Evolutionary conservation across 2,329 filamentous ascomycete genomes (phyloP), one percentile per base, ranked within the genome.

Genomic region (Grosmannia penicillata): DNA sequence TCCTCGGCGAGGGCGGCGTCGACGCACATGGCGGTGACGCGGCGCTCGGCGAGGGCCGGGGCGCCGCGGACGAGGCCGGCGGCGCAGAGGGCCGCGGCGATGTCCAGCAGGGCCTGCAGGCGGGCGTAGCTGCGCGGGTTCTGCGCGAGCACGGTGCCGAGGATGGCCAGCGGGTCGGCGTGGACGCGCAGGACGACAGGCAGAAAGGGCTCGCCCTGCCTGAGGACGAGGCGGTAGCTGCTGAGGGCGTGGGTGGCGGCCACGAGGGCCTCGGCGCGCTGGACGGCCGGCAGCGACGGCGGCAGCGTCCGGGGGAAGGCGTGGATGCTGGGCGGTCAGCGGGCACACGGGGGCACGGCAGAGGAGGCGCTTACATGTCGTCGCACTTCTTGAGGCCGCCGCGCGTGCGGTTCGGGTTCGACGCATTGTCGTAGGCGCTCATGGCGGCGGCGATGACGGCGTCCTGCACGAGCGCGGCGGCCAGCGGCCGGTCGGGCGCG

Each of bases 21-120:
- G 29, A 89, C 75, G 45, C 82, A 85, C 79, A 89, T 84, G 42
- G 80, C 78, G 6, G 76, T 78, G 36, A 91, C 75, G 23, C 82
- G 72, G 34, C 70, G 73, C 51, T 79, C 74, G 4, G 73, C 69
- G 27, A 53, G 42, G 4, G 56, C 30, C 55, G 54, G 18, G 44
- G 47, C 39, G 46, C 44, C 18, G 17, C 18, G 13, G 2, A 11
- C 33, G 14, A 77, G 55, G 1, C 72, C 71, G 11, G 76, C 74
- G 34, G 68, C 62, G 6, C 80, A 69, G 53, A 91, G 72, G 39
- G 79, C 75, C 34, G 63, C 60, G 3, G 75, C 82, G 32, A 89
- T 77, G 23, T 71, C 68, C 23, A 86, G 58, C 21, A 91, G 69
- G 45, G 84, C 78, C 40, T 83, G 77, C 4, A 87, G 63, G 38